Base-by-base conservation (phyloP, 345 rosid species). In the Eutrema japonicum region DNA sequence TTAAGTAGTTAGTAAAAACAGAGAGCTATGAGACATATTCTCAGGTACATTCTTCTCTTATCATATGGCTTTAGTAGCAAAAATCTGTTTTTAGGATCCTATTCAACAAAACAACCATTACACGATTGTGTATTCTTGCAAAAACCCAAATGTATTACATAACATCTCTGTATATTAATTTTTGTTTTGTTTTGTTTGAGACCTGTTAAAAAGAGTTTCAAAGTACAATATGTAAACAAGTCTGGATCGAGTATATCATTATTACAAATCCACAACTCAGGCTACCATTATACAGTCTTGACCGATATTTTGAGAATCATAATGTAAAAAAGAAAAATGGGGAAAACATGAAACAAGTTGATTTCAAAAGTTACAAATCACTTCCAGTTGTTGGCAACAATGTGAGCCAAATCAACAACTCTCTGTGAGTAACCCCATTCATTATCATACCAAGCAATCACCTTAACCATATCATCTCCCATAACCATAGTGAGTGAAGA, bases 401-500 rank as follows among this genome's bases (percentile, higher is more conserved):
- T 89, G 86, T 94, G 79, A 59, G 97, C 96, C 83, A 93, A 83
- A 70, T 93, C 98, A 38, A 93, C 98, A 48, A 94, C 98, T 81
- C 98, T 88, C 82, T 94, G 97, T 11, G 97, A 91, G 83, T 94
- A 94, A 51, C 98, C 98, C 98, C 98, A 94, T 73, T 94, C 97
- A 11, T 94, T 94, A 72, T 94, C 97, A 66, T 91, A 91, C 97
- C 97, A 94, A 16, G 98, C 98, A 73, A 94, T 89, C 64, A 94
- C 97, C 83, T 94, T 94, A 56, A 94, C 93, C 97, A 94, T 88
- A 81, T 89, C 98, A 73, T 94, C 98, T 57, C 98, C 98, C 98
- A 94, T 94, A 14, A 94, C 98, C 94, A 94, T 83, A 49, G 98
- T 94, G 36, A 91, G 87, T 0, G 98, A 88, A 37, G 97, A 82